Percentiles rank a stretch among this genome's conserved stretches.
Evolutionary conservation across 2,329 filamentous ascomycete genomes (phyloP).

Genomic region (Lasiodiplodia sp.): DNA sequence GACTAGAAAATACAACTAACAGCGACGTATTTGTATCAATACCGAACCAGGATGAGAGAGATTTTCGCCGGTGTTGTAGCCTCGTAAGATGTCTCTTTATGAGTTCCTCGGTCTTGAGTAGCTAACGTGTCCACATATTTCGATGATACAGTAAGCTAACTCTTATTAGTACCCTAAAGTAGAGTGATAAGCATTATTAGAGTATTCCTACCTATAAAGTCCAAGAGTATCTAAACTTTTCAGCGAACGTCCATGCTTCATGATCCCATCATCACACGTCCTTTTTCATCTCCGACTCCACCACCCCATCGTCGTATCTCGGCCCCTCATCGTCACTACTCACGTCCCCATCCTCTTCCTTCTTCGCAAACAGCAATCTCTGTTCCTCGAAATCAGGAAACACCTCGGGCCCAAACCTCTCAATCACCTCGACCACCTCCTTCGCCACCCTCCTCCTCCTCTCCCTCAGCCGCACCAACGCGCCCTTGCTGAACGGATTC

Average conservation of each 20-base stretch:
- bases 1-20: too few relatives aligned
- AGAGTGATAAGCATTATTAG: too few relatives aligned
- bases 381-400: constrained; percentile 73
- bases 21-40: too few relatives aligned
- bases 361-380: constrained; percentile 30
- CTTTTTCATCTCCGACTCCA: constrained; percentile 22
- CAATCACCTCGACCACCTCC: constrained; percentile 85
- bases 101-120: too few relatives aligned
- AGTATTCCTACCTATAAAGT: not conserved
- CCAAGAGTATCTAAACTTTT: too few relatives aligned
- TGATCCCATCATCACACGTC: not conserved
- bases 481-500: constrained; percentile 80
- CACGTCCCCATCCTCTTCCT: constrained; percentile 9
- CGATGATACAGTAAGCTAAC: too few relatives aligned
- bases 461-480: constrained; percentile 75
- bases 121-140: too few relatives aligned
- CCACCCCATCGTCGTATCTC: not conserved
- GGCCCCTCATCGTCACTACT: not conserved
- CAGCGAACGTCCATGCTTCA: not conserved
- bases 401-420: constrained; percentile 87
- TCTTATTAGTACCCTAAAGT: too few relatives aligned
- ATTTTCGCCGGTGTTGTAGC: too few relatives aligned
- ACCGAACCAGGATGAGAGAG: too few relatives aligned
- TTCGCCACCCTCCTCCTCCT: constrained; percentile 73
- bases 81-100: too few relatives aligned